Conservation (phyloP, 2,329 filamentous ascomycete genomes). For the Curvularia eragrostidis region DNA sequence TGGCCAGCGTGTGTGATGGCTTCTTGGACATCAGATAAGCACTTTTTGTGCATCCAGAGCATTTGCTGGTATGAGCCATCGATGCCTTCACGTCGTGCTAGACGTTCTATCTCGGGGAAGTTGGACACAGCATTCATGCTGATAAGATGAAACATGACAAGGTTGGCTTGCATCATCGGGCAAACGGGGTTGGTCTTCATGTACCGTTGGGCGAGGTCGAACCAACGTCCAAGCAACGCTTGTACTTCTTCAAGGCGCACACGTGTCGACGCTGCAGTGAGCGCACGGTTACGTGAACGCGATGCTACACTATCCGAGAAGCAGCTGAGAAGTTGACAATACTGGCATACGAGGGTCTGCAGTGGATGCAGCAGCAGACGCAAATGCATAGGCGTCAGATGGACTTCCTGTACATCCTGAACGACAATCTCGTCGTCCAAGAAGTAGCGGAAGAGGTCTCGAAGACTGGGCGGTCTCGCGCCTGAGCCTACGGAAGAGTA, state of each 20-base stretch:
- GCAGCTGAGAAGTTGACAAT: slow-evolving; percentile 69
- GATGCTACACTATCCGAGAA: slow-evolving; percentile 63
- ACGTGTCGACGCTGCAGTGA: slow-evolving; percentile 67
- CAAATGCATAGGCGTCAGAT: slow-evolving; percentile 64
- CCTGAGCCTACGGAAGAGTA: slow-evolving; percentile 62
- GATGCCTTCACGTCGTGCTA: slow-evolving; percentile 67
- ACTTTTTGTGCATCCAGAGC: slow-evolving; percentile 64
- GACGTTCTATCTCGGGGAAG: slow-evolving; percentile 70
- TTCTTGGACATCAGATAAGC: slow-evolving; percentile 68
- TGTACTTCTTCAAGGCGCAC: slow-evolving; percentile 70
- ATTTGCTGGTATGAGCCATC: slow-evolving; percentile 64
- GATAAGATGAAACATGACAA: slow-evolving; percentile 74
- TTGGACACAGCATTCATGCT: slow-evolving; percentile 72
- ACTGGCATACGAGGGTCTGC: slow-evolving; percentile 69
- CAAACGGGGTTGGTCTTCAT: slow-evolving; percentile 64
- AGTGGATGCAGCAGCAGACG: slow-evolving; percentile 73
- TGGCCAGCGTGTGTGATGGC: slow-evolving; percentile 73
- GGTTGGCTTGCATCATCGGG: slow-evolving; percentile 67
- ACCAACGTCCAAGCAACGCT: slow-evolving; percentile 69
- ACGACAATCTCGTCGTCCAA: slow-evolving; percentile 67
- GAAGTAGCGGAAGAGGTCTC: slow-evolving; percentile 71
- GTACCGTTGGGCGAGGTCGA: slow-evolving; percentile 66
- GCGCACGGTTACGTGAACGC: slow-evolving; percentile 56
- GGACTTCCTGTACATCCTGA: slow-evolving; percentile 54
- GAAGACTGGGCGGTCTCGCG: slow-evolving; percentile 64